These are phyloP conservation scores for Nelumbo lutea DNA, from an alignment of 164 flowering plant species.

Conservation along the genomic window DNA sequence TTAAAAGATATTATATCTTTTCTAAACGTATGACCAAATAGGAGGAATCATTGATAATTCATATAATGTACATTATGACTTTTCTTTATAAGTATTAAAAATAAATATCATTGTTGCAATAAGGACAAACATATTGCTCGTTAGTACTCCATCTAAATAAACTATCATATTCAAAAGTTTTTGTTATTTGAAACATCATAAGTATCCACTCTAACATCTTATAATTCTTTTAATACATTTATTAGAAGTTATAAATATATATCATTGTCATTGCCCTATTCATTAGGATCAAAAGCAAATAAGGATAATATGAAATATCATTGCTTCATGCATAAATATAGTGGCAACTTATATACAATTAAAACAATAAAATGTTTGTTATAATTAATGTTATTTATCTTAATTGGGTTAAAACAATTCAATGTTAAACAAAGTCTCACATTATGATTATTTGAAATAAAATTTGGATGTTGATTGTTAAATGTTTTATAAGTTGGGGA, in stretches of 20 bases:
- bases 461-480: not conserved
- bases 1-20: conserved; percentile 1
- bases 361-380: too few relatives aligned
- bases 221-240: conserved; percentile 12
- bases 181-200: conserved; percentile 13
- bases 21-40: not conserved
- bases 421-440: conserved; percentile 19
- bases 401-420: conserved; percentile 28
- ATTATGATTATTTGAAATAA: conserved; percentile 19
- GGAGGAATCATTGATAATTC: conserved; percentile 15
- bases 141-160: conserved; percentile 18
- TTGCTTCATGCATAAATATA: conserved; percentile 11
- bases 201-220: not conserved
- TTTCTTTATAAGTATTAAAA: not conserved
- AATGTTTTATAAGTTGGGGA: conserved; percentile 8
- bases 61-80: conserved; percentile 4
- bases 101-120: conserved; percentile 9
- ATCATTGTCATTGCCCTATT: conserved; percentile 10
- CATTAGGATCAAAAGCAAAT: conserved; percentile 10
- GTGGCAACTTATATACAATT: too few relatives aligned
- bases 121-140: conserved; percentile 8
- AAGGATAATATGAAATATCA: conserved; percentile 10
- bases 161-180: conserved; percentile 6
- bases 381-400: conserved; percentile 11
- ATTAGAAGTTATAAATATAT: conserved; percentile 13